Evolutionary conservation across 2,329 filamentous ascomycete species (phyloP).

Genomic region (Stachybotrys elegans): DNA sequence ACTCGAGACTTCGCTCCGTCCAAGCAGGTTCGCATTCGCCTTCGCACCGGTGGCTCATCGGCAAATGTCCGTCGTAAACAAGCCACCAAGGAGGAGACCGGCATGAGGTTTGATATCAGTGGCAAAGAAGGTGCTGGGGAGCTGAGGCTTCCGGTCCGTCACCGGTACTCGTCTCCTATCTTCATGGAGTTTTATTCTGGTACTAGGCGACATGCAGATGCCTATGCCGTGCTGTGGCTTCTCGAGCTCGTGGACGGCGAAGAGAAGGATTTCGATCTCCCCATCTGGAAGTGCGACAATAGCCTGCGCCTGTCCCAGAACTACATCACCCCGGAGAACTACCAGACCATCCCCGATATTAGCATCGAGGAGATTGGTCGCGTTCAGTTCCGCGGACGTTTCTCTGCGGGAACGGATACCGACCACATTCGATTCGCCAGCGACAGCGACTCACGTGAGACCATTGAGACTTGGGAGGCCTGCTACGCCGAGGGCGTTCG

Average conservation of each 20-base stretch:
- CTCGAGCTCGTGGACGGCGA: constrained; percentile 79
- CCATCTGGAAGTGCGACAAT: constrained; percentile 80
- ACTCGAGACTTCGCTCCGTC: constrained; percentile 57
- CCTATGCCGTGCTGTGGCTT: constrained; percentile 81
- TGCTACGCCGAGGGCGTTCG: constrained; percentile 86
- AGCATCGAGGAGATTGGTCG: constrained; percentile 76
- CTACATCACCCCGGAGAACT: constrained; percentile 80
- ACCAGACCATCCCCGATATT: constrained; percentile 63
- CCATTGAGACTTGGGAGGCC: constrained; percentile 90
- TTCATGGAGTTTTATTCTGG: constrained; percentile 78
- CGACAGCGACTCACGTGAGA: constrained; percentile 87
- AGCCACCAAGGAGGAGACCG: constrained; percentile 57
- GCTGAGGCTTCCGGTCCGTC: constrained; percentile 80
- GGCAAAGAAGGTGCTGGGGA: constrained; percentile 32
- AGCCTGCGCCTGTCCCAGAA: constrained; percentile 78
- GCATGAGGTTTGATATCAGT: constrained; percentile 43
- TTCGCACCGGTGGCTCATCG: constrained; percentile 80
- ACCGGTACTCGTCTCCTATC: constrained; percentile 83
- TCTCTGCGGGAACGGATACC: constrained; percentile 86
- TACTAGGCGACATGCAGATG: constrained; percentile 64
- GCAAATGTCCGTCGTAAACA: constrained; percentile 60
- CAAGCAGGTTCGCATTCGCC: constrained; percentile 67
- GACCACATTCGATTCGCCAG: constrained; percentile 78
- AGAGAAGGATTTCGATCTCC: constrained; percentile 73
- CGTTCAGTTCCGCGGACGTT: constrained; percentile 72